Evolutionary conservation across 1,284 basidiomycete species (phyloP).

Genomic region (Papiliotrema terrestris): DNA sequence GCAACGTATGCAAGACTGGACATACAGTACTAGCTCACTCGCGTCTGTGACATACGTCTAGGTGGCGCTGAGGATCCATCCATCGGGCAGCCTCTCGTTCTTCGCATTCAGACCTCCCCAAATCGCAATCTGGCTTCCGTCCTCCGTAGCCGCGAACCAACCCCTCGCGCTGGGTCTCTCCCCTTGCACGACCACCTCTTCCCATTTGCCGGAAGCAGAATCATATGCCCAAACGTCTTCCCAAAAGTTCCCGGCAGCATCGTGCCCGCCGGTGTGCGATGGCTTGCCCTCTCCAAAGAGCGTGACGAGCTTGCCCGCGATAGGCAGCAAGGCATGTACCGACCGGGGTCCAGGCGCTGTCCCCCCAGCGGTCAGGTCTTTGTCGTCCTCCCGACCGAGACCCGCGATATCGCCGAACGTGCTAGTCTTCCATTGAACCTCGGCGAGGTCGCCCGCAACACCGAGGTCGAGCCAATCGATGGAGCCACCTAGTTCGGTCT

Average conservation of each 20-base stretch:
- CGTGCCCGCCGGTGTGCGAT: conserved; percentile 28
- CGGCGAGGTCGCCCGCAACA: neutral
- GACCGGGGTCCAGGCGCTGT: conserved; percentile 20
- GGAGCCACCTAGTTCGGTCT: conserved; percentile 27
- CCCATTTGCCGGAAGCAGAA: conserved; percentile 11
- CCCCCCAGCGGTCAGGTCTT: neutral
- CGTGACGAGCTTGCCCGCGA: conserved; percentile 11
- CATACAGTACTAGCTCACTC: too few species aligned
- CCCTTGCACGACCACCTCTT: conserved; percentile 8
- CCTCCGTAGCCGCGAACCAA: conserved; percentile 37
- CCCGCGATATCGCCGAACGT: conserved; percentile 10
- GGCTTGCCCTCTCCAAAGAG: conserved; percentile 34
- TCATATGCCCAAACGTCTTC: conserved; percentile 30
- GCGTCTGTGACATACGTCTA: neutral
- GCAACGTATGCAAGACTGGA: neutral
- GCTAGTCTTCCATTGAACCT: conserved; percentile 7
- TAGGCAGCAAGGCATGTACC: conserved; percentile 20
- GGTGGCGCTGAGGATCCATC: conserved; percentile 23
- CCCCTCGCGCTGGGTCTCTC: conserved; percentile 31
- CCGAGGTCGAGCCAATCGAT: conserved; percentile 18
- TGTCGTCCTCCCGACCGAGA: conserved; percentile 6
- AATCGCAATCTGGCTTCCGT: conserved; percentile 21
- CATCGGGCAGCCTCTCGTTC: conserved; percentile 38
- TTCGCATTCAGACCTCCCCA: conserved; percentile 42
- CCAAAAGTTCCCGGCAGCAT: conserved; percentile 35